Evolutionary conservation across 306 rosid species (phyloP), one percentile per base, ranked within the genome.

Genomic region (Arachis stenosperma): DNA sequence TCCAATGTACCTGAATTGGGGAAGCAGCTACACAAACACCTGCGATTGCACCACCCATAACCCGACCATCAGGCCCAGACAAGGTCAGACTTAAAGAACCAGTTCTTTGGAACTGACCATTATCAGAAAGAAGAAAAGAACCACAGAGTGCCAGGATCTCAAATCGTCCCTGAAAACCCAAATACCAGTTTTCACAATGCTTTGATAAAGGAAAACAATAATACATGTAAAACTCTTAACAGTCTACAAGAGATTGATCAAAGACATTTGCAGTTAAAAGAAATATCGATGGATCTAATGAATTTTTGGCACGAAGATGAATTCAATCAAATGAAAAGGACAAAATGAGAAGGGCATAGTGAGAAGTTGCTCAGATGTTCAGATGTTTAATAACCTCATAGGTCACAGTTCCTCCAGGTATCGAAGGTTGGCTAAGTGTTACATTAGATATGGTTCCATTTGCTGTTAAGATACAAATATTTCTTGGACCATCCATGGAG

Each of bases 361-460:
- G 30, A 73, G 60, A 66, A 44, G 13, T 55, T 66, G 61, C n/a
- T 22, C 70, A 51, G 54, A 61, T 7, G 30, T 22, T 22, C 65
- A n/a, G 60, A 79, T 76, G 27, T 22, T 22, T 22, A 22, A 22
- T 60, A 86, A 92, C 98, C 98, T 92, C 98, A 27, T 89, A 92
- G 14, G 96, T 88, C n/a, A 89, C 93, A 46, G 88, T 77, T 82
- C 92, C 93, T 63, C 89, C 96, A 75, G 93, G 77, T 46, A 90
- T 73, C 68, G 89, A 76, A 6, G 86, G 84, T 65, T 86, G 96
- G 42, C 87, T 84, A 44, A 92, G 90, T 30, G 94, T 88, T 63
- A 88, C 96, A 70, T 84, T 86, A 8, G 96, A 92, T 69, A 92
- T 82, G 67, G 89, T 75, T 70, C 98, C 96, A 72, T 67, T 89